A percentile compares a stretch with the other conserved stretches of the same genome.
These are phyloP conservation scores for Quercus berberidifolia DNA, from an alignment of 306 rosid genomes.

Conservation along the genomic window DNA sequence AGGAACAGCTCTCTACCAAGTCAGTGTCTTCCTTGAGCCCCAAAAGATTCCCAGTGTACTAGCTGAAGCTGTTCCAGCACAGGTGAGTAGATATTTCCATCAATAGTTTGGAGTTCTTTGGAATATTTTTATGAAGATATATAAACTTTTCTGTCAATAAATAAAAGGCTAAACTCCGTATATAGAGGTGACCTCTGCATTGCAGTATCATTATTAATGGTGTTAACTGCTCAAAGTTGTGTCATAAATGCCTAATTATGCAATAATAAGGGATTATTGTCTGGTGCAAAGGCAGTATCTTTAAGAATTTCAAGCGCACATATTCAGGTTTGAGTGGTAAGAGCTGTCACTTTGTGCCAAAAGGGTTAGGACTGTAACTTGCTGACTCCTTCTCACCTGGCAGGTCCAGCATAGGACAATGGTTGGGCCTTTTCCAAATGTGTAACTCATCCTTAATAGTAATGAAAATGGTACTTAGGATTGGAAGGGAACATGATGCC, in stretches of 20 bases:
- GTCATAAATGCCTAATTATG: neutral
- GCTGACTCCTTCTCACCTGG: neutral
- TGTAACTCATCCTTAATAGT: neutral
- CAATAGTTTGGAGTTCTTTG: neutral
- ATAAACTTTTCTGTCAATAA: neutral
- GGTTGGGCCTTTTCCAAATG: neutral
- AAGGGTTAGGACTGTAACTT: neutral
- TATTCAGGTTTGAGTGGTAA: neutral
- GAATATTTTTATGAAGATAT: slow-evolving; percentile 4
- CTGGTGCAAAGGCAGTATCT: neutral
- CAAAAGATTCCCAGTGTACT: slow-evolving; percentile 62
- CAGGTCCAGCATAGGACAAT: neutral
- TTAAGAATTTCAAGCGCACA: neutral
- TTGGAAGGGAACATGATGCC: neutral
- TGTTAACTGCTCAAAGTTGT: neutral
- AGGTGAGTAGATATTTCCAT: slow-evolving; percentile 42
- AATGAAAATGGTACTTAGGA: neutral
- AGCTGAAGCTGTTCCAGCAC: slow-evolving; percentile 82
- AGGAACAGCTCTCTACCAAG: slow-evolving; percentile 66
- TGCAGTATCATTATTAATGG: neutral
- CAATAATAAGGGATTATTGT: neutral
- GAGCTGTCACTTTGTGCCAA: neutral
- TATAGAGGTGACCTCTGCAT: neutral
- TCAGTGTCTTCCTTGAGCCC: slow-evolving; percentile 70
- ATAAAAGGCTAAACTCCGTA: neutral